Percentiles rank a stretch among this genome's conserved stretches.
These are phyloP conservation scores for Blastobotrys chiropterorum DNA, from an alignment of 805 yeast species.

Conservation along the genomic window DNA sequence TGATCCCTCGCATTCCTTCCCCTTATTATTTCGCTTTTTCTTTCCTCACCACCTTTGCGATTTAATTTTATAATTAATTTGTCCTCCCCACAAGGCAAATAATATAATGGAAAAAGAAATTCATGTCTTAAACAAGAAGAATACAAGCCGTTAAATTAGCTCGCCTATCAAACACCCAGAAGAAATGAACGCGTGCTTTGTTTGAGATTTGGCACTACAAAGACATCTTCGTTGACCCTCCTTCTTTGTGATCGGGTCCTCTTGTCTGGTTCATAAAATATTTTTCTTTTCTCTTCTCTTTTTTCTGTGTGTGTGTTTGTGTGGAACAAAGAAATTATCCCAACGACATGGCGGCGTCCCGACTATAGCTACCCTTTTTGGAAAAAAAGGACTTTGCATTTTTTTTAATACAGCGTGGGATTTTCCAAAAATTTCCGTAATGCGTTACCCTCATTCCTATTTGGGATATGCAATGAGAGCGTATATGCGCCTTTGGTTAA, in stretches of 20 bases:
- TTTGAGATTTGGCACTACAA: too few relatives aligned
- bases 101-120: not conserved
- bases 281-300: too few relatives aligned
- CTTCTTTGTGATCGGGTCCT: not conserved
- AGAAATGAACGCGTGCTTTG: not conserved
- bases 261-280: not conserved
- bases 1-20: not conserved
- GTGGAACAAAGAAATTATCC: not conserved
- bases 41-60: not conserved
- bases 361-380: not conserved
- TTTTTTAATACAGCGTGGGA: too few relatives aligned
- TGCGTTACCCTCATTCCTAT: too few relatives aligned
- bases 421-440: too few relatives aligned
- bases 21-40: not conserved
- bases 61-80: too few relatives aligned
- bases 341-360: too few relatives aligned
- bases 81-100: not conserved
- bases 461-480: too few relatives aligned
- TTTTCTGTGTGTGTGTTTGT: not conserved
- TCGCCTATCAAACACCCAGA: not conserved
- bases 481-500: too few relatives aligned
- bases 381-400: not conserved
- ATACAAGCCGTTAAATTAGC: not conserved
- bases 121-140: not conserved
- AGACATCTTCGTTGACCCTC: not conserved